A percentile compares a stretch with the other conserved stretches of the same genome.
phyloP scores from a whole-genome alignment of 176 grass and related monocot species.

The Eleusine indica region DNA sequence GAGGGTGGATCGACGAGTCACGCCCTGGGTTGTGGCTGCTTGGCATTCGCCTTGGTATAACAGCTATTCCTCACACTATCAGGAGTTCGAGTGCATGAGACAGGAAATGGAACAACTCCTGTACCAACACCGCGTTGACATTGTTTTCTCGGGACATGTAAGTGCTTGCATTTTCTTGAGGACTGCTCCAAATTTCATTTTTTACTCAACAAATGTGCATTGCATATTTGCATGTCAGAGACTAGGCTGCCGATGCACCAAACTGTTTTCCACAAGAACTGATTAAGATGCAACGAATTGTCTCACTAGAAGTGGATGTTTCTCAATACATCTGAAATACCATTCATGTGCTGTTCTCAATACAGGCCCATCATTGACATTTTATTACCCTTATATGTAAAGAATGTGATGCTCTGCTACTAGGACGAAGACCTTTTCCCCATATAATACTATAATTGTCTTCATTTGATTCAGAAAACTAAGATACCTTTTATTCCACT shows the following conservation, averaged over 20 bases:
- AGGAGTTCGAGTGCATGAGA: slow-evolving; percentile 96
- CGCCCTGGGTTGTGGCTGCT: slow-evolving; percentile 78
- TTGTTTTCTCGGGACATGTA: slow-evolving; percentile 91
- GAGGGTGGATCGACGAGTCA: slow-evolving; percentile 59
- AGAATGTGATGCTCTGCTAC: background rate
- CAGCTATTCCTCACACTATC: slow-evolving; percentile 91
- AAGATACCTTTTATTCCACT: background rate
- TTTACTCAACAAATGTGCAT: background rate
- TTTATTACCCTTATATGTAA: background rate
- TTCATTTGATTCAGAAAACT: background rate
- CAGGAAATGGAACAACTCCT: slow-evolving; percentile 84
- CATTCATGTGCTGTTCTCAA: background rate
- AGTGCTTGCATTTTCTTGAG: background rate
- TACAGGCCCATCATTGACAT: background rate
- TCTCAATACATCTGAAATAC: background rate
- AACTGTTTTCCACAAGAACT: background rate
- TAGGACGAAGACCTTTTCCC: background rate
- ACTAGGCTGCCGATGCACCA: background rate
- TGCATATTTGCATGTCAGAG: background rate
- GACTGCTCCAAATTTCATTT: background rate
- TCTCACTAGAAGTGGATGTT: background rate
- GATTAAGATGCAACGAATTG: background rate
- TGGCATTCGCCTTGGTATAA: slow-evolving; percentile 98
- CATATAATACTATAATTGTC: background rate
- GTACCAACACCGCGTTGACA: slow-evolving; percentile 65